Conservation (phyloP, 352 stramenopile species). For the Lagenidium sp. region DNA sequence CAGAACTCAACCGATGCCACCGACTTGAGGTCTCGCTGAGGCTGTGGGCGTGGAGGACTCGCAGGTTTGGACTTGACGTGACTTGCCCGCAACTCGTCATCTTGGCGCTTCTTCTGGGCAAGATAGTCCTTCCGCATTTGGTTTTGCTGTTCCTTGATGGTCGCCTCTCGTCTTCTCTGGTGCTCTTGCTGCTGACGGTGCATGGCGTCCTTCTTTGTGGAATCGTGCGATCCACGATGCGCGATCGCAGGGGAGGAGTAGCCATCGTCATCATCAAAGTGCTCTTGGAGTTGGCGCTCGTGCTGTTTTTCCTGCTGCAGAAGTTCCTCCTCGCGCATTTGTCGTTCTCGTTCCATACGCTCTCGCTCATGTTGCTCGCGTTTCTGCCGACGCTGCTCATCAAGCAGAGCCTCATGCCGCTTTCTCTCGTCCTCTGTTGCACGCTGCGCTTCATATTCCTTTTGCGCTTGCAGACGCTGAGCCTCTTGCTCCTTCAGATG, state of each 20-base stretch:
- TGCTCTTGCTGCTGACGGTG: constrained; percentile 52
- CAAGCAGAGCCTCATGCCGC: constrained; percentile 34
- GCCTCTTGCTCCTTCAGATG: constrained; percentile 2
- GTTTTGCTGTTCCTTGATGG: constrained; percentile 43
- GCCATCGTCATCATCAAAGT: constrained; percentile 23
- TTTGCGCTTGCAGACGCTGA: constrained; percentile 5
- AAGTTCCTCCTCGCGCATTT: constrained; percentile 26
- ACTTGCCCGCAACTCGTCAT: constrained; percentile 16
- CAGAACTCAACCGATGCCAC: constrained; percentile 14
- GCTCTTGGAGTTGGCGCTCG: constrained; percentile 18
- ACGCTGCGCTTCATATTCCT: constrained; percentile 2
- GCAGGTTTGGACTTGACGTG: background rate
- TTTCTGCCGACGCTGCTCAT: constrained; percentile 60
- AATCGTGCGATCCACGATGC: background rate
- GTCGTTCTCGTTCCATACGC: constrained; percentile 31
- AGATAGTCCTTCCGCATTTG: constrained; percentile 12
- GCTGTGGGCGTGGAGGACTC: no score
- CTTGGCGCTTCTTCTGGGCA: constrained; percentile 8
- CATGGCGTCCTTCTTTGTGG: constrained; percentile 51
- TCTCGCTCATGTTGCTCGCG: constrained; percentile 59
- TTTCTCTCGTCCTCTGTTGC: constrained; percentile 1
- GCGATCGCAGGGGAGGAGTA: background rate
- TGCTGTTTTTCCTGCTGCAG: constrained; percentile 24
- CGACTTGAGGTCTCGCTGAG: no score
- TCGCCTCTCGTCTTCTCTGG: constrained; percentile 46